A percentile compares a stretch with the other conserved stretches of the same genome.
These are phyloP conservation scores for Phlebopus sp. DNA, from an alignment of 1,284 basidiomycete genomes.

Conservation along the genomic window DNA sequence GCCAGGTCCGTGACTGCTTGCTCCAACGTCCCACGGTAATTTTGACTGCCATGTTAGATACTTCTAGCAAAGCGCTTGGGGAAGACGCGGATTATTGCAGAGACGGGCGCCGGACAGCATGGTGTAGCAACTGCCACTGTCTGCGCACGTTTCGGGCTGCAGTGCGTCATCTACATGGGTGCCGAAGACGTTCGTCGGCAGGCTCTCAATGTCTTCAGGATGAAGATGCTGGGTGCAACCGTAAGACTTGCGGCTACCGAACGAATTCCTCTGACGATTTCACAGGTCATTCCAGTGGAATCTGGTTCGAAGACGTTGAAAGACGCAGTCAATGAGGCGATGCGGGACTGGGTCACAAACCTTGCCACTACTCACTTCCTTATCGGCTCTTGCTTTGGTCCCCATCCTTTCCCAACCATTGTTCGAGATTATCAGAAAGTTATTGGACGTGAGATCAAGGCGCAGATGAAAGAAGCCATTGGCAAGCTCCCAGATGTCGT, in stretches of 20 bases:
- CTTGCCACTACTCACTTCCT: slow-evolving; percentile 92
- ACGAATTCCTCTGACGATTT: slow-evolving; percentile 2
- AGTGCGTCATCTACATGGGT: slow-evolving; percentile 96
- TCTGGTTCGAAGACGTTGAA: slow-evolving; percentile 93
- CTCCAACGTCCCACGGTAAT: slow-evolving; percentile 4
- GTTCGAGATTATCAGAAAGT: slow-evolving; percentile 95
- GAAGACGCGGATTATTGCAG: slow-evolving; percentile 94
- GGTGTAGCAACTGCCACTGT: slow-evolving; percentile 96
- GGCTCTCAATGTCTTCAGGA: slow-evolving; percentile 93
- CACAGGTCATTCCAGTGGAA: slow-evolving; percentile 80
- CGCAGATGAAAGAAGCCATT: slow-evolving; percentile 67
- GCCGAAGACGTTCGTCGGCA: slow-evolving; percentile 92
- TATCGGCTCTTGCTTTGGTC: slow-evolving; percentile 93
- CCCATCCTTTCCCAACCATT: slow-evolving; percentile 96
- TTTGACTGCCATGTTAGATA: slow-evolving; percentile 47
- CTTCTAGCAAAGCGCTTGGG: slow-evolving; percentile 86
- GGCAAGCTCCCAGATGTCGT: slow-evolving; percentile 91
- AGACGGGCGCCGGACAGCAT: slow-evolving; percentile 96
- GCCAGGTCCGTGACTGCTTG: slow-evolving; percentile 51
- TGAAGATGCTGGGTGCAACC: slow-evolving; percentile 92
- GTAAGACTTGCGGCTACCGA: slow-evolving; percentile 33
- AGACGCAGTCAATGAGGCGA: slow-evolving; percentile 93
- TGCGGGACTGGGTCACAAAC: slow-evolving; percentile 98
- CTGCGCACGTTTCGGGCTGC: slow-evolving; percentile 91
- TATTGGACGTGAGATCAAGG: slow-evolving; percentile 91